Base-by-base conservation (phyloP, 2,329 filamentous ascomycete genomes). In the Aspergillus pseudoterreus region DNA sequence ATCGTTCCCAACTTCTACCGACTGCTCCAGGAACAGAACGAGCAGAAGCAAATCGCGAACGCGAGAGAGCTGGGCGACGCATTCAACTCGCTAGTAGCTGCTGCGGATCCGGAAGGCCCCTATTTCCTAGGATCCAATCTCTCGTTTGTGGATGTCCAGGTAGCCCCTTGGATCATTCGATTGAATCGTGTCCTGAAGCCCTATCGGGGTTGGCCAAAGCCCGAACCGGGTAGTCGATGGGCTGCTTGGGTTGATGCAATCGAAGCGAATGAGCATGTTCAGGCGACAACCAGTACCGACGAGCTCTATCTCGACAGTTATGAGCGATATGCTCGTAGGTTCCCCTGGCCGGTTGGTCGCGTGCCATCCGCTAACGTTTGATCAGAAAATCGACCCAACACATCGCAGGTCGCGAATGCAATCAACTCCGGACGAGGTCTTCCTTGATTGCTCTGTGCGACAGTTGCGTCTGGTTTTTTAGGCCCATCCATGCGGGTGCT, bases 1-100 rank as follows among this genome's bases (percentile, higher is more conserved):
- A 83, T 95, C 49, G 81, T 95, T 1, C 88, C 90, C 0, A 74
- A 77, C 10, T 95, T 95, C 75, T 92, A 90, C 70, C 79, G 80
- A 32, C 78, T 91, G 15, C 77, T 94, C 0, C 84, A 86, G 68
- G 81, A 84, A 1, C 80, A 85, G 57, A 82, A 88, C 12, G 61
- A 72, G 15, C 61, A 76, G 12, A 81, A 83, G 55, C 86, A 88
- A 61, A 67, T 80, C 10, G 74, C 80, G 42, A 74, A 81, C 57
- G 82, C 81, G 0, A 77, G 80, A 44, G 82, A 82, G 53, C 77
- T 95, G 24, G 83, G 84, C 57, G 75, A 74, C 27, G 81, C 88
- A 50, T 86, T 95, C 58, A 73, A 76, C 61, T 85, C 78, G 51
- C 68, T 85, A 1, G 78, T 85, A 43, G 75, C 79, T 27, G 82